These are phyloP conservation scores for Podospora comata DNA, from an alignment of 495 filamentous ascomycete genomes.

Conservation along the genomic window DNA sequence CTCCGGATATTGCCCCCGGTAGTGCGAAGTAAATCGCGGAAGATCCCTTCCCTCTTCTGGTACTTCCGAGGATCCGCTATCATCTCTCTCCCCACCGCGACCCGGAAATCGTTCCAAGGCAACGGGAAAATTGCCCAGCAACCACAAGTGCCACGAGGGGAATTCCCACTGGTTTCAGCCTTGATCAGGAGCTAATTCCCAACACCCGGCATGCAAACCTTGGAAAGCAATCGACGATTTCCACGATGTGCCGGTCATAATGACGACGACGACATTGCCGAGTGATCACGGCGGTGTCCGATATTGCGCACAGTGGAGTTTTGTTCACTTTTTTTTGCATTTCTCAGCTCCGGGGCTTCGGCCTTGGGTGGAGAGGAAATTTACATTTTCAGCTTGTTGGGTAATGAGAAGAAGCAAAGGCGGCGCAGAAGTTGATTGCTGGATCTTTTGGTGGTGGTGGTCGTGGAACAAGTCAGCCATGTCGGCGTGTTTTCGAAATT, in stretches of 20 bases:
- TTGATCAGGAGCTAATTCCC: constrained; percentile 6
- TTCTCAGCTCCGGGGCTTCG: background rate
- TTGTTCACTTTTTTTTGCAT: background rate
- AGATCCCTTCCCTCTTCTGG: background rate
- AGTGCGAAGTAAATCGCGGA: background rate
- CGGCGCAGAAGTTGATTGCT: constrained; percentile 1
- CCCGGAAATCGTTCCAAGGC: constrained; percentile 15
- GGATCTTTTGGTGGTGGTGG: background rate
- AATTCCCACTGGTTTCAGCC: constrained; percentile 22
- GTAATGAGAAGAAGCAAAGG: background rate
- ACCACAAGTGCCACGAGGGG: constrained; percentile 17
- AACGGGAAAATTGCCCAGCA: constrained; percentile 18
- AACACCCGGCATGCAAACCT: background rate
- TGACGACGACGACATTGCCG: background rate
- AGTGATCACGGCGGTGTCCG: background rate
- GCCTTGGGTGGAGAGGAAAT: background rate
- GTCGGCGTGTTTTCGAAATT: background rate
- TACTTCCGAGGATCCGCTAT: background rate
- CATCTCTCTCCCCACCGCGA: constrained; percentile 10
- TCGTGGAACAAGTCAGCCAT: background rate
- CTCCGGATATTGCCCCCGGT: background rate
- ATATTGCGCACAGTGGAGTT: background rate
- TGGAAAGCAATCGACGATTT: background rate
- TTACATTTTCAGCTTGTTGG: background rate
- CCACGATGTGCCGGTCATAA: background rate